Conservation (phyloP, 208 protist species). For the Trypanosomatidae sp. region DNA sequence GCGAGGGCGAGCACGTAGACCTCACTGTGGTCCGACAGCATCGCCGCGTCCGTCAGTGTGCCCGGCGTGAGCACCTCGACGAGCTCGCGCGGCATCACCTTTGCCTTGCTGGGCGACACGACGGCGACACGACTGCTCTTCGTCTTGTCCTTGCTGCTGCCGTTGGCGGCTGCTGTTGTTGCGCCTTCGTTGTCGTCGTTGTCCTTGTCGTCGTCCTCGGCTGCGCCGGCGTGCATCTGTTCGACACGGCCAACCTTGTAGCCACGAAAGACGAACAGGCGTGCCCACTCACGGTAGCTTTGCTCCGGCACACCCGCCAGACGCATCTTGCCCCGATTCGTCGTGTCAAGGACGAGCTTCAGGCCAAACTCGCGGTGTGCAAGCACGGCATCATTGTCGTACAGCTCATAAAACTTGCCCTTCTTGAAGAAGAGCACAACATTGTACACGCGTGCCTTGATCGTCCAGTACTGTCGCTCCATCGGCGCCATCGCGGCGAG, state of each 20-base stretch:
- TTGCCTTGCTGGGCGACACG: conserved; percentile 12
- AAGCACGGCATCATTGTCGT: conserved; percentile 90
- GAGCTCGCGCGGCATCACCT: conserved; percentile 76
- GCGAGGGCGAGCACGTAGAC: conserved; percentile 53
- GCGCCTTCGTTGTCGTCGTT: no score
- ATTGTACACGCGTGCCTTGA: conserved; percentile 88
- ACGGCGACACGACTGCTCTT: no score
- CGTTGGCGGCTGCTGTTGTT: no score
- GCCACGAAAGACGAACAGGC: conserved; percentile 86
- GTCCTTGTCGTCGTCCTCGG: no score
- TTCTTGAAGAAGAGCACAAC: conserved; percentile 95
- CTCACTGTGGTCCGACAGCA: conserved; percentile 57
- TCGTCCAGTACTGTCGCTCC: conserved; percentile 95
- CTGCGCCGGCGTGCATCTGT: conserved; percentile 69
- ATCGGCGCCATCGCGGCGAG: conserved; percentile 82
- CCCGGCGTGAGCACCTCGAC: conserved; percentile 85
- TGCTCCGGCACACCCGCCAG: conserved; percentile 90
- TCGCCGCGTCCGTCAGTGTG: conserved; percentile 78
- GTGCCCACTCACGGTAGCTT: conserved; percentile 82
- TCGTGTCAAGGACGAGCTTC: conserved; percentile 83
- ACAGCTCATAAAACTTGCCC: conserved; percentile 94
- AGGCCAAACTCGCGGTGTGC: conserved; percentile 88
- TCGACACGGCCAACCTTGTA: conserved; percentile 91
- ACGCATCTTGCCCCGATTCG: conserved; percentile 85
- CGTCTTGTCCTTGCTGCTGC: no score